Base-by-base conservation (phyloP, 2,329 filamentous ascomycete genomes). In the Ceratocystiopsis minuta region DNA sequence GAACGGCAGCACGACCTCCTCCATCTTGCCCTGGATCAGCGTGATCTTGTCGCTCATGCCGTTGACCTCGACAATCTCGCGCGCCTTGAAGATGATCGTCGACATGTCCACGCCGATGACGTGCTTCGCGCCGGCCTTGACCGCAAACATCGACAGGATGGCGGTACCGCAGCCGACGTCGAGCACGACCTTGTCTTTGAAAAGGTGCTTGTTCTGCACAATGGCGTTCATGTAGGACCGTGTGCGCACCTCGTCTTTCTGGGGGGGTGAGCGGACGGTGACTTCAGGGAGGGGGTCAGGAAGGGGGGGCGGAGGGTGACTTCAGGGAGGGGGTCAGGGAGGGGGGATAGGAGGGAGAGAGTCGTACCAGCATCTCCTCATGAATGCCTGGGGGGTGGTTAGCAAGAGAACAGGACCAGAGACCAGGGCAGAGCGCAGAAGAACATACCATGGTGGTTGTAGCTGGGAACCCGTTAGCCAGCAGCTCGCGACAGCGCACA, bases 81-180 rank as follows among this genome's bases (percentile, higher is more conserved):
- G 78, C 37, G 90, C 90, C 72, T 98, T 98, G 66, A 93, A 85
- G 65, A 98, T 95, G 63, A 98, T 98, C 53, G 88, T 95, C 32
- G 90, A 98, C 88, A 96, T 98, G 63, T 98, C 90, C 44, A 98
- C 90, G 54, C 90, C 90, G 52, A 96, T 93, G 52, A 98, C 90
- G 62, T 98, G 90, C 67, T 94, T 96, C 45, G 90, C 90, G 57
- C 90, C 90, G 47, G 90, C 87, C 65, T 81, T 87, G 47, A 84
- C 87, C 43, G 90, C 90, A 60, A 98, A 98, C 90, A 98, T 96
- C 75, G 86, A 94, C 54, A 98, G 82, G 62, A 98, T 98, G 54
- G 83, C 82, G 45, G 90, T 98, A 57, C 90, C 88, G 62, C 88
- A 98, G 60, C 88, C 88, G 46, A 98, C 90, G 64, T 98, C 88